These are phyloP conservation scores for Sphaerosporella brunnea DNA, from an alignment of 495 filamentous ascomycete genomes.

Conservation along the genomic window DNA sequence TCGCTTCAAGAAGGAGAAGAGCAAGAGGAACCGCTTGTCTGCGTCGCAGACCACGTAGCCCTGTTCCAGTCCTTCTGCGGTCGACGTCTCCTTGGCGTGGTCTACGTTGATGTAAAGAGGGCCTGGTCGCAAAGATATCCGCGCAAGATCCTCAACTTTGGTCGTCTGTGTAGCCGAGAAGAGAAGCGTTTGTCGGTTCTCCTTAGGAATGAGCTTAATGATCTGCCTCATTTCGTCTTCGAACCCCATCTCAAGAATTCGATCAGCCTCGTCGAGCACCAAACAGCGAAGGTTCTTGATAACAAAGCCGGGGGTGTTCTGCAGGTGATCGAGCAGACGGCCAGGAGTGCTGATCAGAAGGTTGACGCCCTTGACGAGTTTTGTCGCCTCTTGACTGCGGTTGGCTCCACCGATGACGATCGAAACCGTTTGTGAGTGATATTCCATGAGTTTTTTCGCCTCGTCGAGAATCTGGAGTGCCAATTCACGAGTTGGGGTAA, in stretches of 20 bases:
- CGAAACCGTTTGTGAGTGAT: slow-evolving; percentile 82
- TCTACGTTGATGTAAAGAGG: slow-evolving; percentile 95
- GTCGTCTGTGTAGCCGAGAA: slow-evolving; percentile 97
- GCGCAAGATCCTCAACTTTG: slow-evolving; percentile 89
- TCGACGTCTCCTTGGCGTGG: slow-evolving; percentile 56
- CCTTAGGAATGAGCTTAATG: slow-evolving; percentile 79
- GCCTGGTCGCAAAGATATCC: slow-evolving; percentile 79
- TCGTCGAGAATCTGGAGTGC: slow-evolving; percentile 94
- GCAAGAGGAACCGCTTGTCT: slow-evolving; percentile 79
- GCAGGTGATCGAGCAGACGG: slow-evolving; percentile 79
- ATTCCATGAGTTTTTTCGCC: slow-evolving; percentile 72
- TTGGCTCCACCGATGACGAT: slow-evolving; percentile 95
- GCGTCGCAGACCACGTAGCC: slow-evolving; percentile 87
- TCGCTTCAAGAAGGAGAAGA: slow-evolving; percentile 93
- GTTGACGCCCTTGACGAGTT: slow-evolving; percentile 85
- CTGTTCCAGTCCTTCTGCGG: slow-evolving; percentile 84
- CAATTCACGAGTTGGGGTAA: slow-evolving; percentile 76
- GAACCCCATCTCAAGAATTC: slow-evolving; percentile 92
- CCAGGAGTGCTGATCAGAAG: slow-evolving; percentile 87
- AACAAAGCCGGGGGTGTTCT: slow-evolving; percentile 80
- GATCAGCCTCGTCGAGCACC: slow-evolving; percentile 82
- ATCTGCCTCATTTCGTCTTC: slow-evolving; percentile 98
- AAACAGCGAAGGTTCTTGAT: slow-evolving; percentile 84
- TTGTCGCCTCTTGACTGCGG: slow-evolving; percentile 76
- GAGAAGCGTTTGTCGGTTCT: slow-evolving; percentile 84